These are phyloP conservation scores for Xylaria hypoxylon DNA, from an alignment of 2,329 filamentous ascomycete genomes.

Conservation along the genomic window DNA sequence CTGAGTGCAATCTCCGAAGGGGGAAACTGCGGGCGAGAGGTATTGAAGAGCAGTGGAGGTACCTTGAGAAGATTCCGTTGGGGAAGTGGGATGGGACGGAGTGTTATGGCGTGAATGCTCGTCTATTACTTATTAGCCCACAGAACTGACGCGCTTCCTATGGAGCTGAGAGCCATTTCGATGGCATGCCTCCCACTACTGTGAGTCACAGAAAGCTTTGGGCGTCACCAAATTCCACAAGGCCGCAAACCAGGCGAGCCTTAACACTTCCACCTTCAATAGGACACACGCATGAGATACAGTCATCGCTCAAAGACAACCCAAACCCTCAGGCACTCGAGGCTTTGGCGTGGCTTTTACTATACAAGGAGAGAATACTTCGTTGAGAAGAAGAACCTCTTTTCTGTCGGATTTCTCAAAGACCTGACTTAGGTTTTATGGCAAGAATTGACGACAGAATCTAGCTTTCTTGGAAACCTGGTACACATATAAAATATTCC, in stretches of 20 bases:
- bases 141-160: not conserved
- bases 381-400: not conserved
- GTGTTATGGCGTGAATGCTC: conserved; percentile 58
- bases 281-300: not conserved
- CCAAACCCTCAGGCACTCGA: not conserved
- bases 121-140: not conserved
- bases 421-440: not conserved
- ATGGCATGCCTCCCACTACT: not conserved
- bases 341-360: not conserved
- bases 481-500: not conserved
- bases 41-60: conserved; percentile 63
- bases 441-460: not conserved
- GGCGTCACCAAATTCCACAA: not conserved
- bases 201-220: not conserved
- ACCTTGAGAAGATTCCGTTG: conserved; percentile 66
- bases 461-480: not conserved
- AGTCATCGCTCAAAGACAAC: not conserved
- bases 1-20: conserved; percentile 56
- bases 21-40: conserved; percentile 64
- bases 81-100: conserved; percentile 62
- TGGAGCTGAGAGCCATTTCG: not conserved
- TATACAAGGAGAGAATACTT: not conserved
- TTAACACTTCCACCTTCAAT: not conserved
- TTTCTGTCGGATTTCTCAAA: not conserved
- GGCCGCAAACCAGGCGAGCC: not conserved